Evolutionary conservation across 306 rosid genomes (phyloP).

Genomic region (Glycine latifolia): DNA sequence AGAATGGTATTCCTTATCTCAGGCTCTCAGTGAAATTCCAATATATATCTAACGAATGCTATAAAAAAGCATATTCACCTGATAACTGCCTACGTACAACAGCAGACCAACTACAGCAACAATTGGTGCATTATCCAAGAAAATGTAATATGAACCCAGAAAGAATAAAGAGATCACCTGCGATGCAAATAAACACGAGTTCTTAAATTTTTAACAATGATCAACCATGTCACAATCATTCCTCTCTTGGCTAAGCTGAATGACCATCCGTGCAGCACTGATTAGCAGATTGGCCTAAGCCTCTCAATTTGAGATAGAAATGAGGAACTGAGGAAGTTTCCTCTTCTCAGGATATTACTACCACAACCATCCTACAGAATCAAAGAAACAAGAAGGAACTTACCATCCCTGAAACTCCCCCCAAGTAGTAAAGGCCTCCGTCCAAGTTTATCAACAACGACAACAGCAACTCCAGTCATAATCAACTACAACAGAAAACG

Average conservation of each 20-base stretch:
- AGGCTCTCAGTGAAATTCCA: constrained; percentile 3
- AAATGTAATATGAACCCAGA: constrained; percentile 86
- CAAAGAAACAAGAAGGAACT: constrained; percentile 45
- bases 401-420: constrained; percentile 97
- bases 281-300: background rate
- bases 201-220: constrained; percentile 28
- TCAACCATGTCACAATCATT: constrained; percentile 14
- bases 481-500: constrained; percentile 66
- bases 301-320: constrained; percentile 32
- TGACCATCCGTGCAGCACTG: constrained; percentile 12
- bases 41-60: constrained; percentile 10
- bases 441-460: constrained; percentile 83
- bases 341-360: constrained; percentile 15
- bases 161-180: constrained; percentile 91
- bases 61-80: constrained; percentile 61
- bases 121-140: constrained; percentile 64
- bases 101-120: constrained; percentile 86
- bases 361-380: constrained; percentile 31
- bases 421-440: constrained; percentile 95
- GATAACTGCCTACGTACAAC: constrained; percentile 90
- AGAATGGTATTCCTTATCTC: background rate
- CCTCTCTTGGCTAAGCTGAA: constrained; percentile 22
- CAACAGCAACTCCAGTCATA: constrained; percentile 92
- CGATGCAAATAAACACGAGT: constrained; percentile 26
- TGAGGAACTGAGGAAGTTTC: constrained; percentile 13